Evolutionary conservation across 2,329 filamentous ascomycete species (phyloP), one percentile per base, ranked within the genome.

Genomic region (Rhynchosporium graminicola): DNA sequence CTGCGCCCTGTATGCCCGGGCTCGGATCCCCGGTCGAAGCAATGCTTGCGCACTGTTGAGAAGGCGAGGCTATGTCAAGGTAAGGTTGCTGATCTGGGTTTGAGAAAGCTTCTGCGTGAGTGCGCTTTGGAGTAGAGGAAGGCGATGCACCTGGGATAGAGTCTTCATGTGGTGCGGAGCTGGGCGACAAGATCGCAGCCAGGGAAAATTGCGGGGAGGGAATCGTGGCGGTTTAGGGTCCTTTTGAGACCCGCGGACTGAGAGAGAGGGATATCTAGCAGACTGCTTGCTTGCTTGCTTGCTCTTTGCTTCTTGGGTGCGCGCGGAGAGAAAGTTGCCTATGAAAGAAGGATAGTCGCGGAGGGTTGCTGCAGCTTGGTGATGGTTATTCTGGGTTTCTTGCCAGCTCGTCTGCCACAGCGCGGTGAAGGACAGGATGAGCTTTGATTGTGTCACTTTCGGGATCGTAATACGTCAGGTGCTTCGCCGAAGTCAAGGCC

Each of bases 181-280:
- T 67, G 43, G 73, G 73, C 71, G 73, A 74, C 46, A 75, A 71
- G 51, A 75, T 74, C 70, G 72, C 71, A 56, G 72, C 72, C 69
- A 75, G 66, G 62, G 72, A 72, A n/a, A 45, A 6, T 51, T 74
- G 72, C 65, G 71, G 70, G 62, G 73, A 73, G 67, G 70, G 70
- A 74, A 74, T 75, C 43, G 65, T 74, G 70, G 69, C 72, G 73
- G 72, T 72, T 69, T 58, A 59, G 71, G 68, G 62, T 57, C 63
- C 63, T 66, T 61, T 51, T 52, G 69, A 69, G 69, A 71, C 71
- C 67, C 65, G 60, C 13, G 58, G 65, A 52, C 42, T 38, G 28
- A 40, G 61, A 28, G 36, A 48, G 31, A 28, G 42, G 43, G 29
- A 54, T 28, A 50, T 50, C 28, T 47, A 52, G 33, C 29, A 43